phyloP scores from a whole-genome alignment of 352 stramenopile genomes.

The Elongisporangium undulatum region DNA sequence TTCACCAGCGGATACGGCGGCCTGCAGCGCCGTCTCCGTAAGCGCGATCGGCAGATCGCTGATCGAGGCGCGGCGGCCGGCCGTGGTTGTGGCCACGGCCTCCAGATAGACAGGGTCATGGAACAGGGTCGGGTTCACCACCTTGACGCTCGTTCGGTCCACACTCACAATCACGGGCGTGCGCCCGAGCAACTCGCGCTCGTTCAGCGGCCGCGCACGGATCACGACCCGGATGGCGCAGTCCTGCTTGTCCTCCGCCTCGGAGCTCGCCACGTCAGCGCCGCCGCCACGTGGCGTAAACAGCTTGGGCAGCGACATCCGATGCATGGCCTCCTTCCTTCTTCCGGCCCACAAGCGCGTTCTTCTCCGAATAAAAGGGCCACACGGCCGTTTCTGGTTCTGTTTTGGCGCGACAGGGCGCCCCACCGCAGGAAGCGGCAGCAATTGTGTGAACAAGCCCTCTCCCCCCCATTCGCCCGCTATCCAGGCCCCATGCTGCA shows the following conservation, averaged over 20 bases:
- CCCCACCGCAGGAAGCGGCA: too few relatives aligned
- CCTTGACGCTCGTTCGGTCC: conserved; percentile 38
- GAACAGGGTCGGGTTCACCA: conserved; percentile 64
- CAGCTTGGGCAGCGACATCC: conserved; percentile 17
- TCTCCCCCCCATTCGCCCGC: background rate
- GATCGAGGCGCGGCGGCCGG: conserved; percentile 8
- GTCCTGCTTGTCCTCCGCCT: conserved; percentile 18
- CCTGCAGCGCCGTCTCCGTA: conserved; percentile 19
- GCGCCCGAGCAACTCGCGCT: conserved; percentile 40
- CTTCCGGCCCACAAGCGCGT: background rate
- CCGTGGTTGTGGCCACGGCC: conserved; percentile 19
- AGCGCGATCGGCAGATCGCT: conserved; percentile 22
- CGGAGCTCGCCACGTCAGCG: background rate
- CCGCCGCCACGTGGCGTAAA: background rate
- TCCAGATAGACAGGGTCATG: conserved; percentile 48
- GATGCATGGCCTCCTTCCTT: conserved; percentile 4
- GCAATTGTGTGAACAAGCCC: background rate
- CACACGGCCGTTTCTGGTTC: background rate
- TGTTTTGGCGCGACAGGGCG: conserved; percentile 1
- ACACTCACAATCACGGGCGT: conserved; percentile 53
- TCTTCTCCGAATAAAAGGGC: background rate
- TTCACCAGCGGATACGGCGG: conserved; percentile 34
- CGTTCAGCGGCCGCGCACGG: conserved; percentile 59
- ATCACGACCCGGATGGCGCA: conserved; percentile 77
- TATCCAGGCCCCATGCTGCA: background rate